Conservation (phyloP, 306 rosid genomes). For the Hippophae gyantsensis region DNA sequence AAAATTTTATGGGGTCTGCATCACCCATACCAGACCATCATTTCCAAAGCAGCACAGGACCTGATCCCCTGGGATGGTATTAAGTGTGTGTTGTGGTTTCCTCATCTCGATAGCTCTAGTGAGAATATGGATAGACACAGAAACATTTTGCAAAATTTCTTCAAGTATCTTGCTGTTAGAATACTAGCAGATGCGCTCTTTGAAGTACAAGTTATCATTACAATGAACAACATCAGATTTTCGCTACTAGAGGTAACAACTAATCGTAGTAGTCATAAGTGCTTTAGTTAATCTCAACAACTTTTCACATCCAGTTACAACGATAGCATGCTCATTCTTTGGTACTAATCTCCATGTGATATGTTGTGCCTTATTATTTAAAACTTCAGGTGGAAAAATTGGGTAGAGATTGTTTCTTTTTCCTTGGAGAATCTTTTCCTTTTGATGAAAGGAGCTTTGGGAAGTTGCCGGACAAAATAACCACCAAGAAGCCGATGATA, state of each 20-base stretch:
- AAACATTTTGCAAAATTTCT: conserved; percentile 42
- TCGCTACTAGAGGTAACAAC: conserved; percentile 65
- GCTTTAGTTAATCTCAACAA: background rate
- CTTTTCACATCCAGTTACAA: background rate
- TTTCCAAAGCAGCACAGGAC: conserved; percentile 41
- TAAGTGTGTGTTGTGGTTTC: conserved; percentile 65
- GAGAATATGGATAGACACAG: conserved; percentile 41
- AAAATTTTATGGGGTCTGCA: conserved; percentile 58
- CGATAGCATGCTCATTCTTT: background rate
- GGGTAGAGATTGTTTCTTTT: conserved; percentile 65
- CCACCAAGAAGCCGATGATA: conserved; percentile 39
- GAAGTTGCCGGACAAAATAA: conserved; percentile 33
- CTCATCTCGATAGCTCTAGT: conserved; percentile 34
- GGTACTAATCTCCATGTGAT: too few species aligned
- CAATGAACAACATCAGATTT: conserved; percentile 72
- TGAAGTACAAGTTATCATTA: conserved; percentile 49
- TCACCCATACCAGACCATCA: conserved; percentile 58
- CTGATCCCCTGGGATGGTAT: conserved; percentile 61
- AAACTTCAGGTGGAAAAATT: conserved; percentile 59
- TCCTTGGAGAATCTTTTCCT: conserved; percentile 53
- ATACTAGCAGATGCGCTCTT: conserved; percentile 45
- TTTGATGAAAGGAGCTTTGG: conserved; percentile 63
- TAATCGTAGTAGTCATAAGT: background rate
- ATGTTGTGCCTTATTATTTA: too few species aligned
- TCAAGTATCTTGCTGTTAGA: conserved; percentile 55